A percentile compares a stretch with the other conserved stretches of the same genome.
phyloP scores from a whole-genome alignment of 2,329 filamentous ascomycete species.

The Teratosphaeria epicoccoides region DNA sequence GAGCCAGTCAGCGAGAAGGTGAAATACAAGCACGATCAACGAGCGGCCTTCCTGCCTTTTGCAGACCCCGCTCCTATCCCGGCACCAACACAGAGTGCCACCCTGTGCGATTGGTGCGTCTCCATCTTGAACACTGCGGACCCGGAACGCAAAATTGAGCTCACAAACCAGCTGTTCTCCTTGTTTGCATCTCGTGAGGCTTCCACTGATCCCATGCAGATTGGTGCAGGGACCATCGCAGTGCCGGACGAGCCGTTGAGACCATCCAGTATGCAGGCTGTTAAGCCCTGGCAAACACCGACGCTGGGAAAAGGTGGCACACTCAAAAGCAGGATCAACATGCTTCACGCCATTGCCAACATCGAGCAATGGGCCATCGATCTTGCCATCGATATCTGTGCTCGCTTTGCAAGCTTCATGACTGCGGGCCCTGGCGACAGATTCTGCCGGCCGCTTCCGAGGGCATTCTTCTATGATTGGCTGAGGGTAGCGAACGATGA shows the following conservation, averaged over 20 bases:
- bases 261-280: background rate
- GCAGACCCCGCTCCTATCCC: background rate
- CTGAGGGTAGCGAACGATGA: constrained; percentile 10
- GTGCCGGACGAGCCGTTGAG: constrained; percentile 6
- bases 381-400: constrained; percentile 9
- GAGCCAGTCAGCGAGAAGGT: constrained; percentile 8
- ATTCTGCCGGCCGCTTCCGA: constrained; percentile 1
- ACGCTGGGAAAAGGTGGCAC: constrained; percentile 7
- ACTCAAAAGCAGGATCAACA: constrained; percentile 6
- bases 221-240: constrained; percentile 6
- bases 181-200: constrained; percentile 7
- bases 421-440: background rate
- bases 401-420: constrained; percentile 7
- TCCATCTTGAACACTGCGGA: constrained; percentile 8
- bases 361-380: constrained; percentile 11
- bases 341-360: constrained; percentile 8
- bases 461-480: constrained; percentile 11
- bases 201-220: constrained; percentile 5
- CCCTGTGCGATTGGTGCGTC: constrained; percentile 10
- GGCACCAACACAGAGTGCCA: constrained; percentile 4
- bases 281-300: constrained; percentile 7
- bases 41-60: background rate
- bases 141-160: constrained; percentile 9
- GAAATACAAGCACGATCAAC: constrained; percentile 7
- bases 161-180: constrained; percentile 8